Percentiles rank a stretch among this genome's conserved stretches.
phyloP scores from a whole-genome alignment of 2,329 filamentous ascomycete species.

The Rhytidhysteron rufulum region DNA sequence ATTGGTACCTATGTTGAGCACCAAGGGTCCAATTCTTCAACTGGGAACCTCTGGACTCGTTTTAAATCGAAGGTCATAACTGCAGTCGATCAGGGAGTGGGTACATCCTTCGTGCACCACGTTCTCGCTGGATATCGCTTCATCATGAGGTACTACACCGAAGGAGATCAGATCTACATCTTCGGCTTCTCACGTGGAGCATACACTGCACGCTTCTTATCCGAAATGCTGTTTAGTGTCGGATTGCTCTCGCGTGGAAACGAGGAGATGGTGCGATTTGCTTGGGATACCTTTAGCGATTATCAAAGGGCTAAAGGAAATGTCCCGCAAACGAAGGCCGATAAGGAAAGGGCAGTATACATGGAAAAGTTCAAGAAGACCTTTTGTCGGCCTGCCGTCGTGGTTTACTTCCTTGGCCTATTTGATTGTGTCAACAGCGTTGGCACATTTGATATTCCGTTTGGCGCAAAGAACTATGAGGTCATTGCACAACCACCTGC shows the following conservation, averaged over 20 bases:
- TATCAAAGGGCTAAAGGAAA: slow-evolving; percentile 9
- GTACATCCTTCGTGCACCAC: slow-evolving; percentile 13
- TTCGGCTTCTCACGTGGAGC: slow-evolving; percentile 33
- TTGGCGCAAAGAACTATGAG: slow-evolving; percentile 37
- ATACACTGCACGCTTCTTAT: slow-evolving; percentile 31
- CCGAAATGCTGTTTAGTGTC: slow-evolving; percentile 19
- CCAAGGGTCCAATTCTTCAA: background rate
- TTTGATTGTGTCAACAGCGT: slow-evolving; percentile 43
- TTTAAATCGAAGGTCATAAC: slow-evolving; percentile 1
- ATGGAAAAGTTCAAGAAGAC: slow-evolving; percentile 45
- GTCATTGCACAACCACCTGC: slow-evolving; percentile 15
- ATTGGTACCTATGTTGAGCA: slow-evolving; percentile 13
- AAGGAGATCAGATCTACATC: slow-evolving; percentile 29
- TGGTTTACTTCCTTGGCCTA: slow-evolving; percentile 42
- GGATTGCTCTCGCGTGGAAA: slow-evolving; percentile 20
- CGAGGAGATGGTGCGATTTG: slow-evolving; percentile 17
- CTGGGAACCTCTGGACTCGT: background rate
- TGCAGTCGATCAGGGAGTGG: slow-evolving; percentile 9
- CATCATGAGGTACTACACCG: slow-evolving; percentile 28
- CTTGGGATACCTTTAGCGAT: slow-evolving; percentile 13
- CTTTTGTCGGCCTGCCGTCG: slow-evolving; percentile 40
- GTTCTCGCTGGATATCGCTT: slow-evolving; percentile 27
- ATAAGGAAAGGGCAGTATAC: slow-evolving; percentile 33
- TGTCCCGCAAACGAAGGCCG: slow-evolving; percentile 26
- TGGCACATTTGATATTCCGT: slow-evolving; percentile 37